Percentiles rank a stretch among this genome's conserved stretches.
phyloP scores from a whole-genome alignment of 2,329 filamentous ascomycete species.

The Amauroascus verrucosus region DNA sequence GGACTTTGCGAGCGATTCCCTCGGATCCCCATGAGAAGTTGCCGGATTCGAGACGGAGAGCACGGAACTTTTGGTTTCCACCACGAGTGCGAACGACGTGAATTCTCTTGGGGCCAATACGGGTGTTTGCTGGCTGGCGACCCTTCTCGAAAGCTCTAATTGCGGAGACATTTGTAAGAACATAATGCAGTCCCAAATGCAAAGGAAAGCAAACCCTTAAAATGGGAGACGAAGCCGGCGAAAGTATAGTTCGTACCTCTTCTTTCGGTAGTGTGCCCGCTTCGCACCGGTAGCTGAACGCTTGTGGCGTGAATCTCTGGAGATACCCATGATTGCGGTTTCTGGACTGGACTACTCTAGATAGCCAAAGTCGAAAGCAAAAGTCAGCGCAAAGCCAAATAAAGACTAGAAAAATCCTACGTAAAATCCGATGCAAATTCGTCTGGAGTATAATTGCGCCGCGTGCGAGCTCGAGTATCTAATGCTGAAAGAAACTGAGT shows the following conservation, averaged over 20 bases:
- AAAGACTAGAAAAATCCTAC: background rate
- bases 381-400: constrained; percentile 7
- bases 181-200: constrained; percentile 41
- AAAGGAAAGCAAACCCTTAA: constrained; percentile 28
- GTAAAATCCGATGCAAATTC: background rate
- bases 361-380: background rate
- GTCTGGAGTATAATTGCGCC: background rate
- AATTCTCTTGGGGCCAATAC: constrained; percentile 94
- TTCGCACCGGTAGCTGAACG: constrained; percentile 98
- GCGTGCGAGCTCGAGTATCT: background rate
- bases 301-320: constrained; percentile 99
- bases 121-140: constrained; percentile 98
- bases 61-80: constrained; percentile 99
- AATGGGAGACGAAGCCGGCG: constrained; percentile 20
- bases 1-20: constrained; percentile 96
- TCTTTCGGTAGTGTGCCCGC: constrained; percentile 74
- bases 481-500: background rate
- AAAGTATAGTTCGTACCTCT: constrained; percentile 50
- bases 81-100: constrained; percentile 94
- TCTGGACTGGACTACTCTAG: constrained; percentile 43
- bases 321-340: constrained; percentile 96
- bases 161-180: constrained; percentile 54
- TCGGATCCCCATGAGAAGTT: constrained; percentile 99
- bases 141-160: constrained; percentile 99
- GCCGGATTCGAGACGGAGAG: constrained; percentile 92